Base-by-base conservation (phyloP, 31 red algal genomes). In the Porphyra umbilicalis region DNA sequence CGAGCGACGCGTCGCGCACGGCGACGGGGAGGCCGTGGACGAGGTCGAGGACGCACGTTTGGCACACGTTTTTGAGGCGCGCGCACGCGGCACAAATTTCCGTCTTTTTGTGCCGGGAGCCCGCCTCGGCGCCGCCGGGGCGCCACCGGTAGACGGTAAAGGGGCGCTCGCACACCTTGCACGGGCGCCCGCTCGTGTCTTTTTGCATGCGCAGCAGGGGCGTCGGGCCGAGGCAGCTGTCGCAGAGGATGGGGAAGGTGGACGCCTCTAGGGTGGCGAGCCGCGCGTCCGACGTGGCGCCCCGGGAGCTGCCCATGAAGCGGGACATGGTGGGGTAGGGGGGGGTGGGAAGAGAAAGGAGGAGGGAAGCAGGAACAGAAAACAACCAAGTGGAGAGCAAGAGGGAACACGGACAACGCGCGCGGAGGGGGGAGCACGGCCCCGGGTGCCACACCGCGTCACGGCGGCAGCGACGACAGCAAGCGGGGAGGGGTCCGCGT, bases 11-110 rank as follows among this genome's bases (percentile, higher is more conserved):
- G 90, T 97, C 94, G 36, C 94, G 84, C 9, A 97, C 94, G 76
- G 87, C 83, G 10, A 97, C 94, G 31, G 94, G 94, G 32, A 97
- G 88, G 30, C 91, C 87, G 71, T 86, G 92, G 39, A 89, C 57
- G 25, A 97, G 84, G 83, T 97, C 94, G 14, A 93, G 86, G 74
- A 97, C 35, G 82, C 94, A 97, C 38, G 91, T 93, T 83, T 97
- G 94, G 84, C 94, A 97, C n/a, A 97, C 90, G 82, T 97, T 92
- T 79, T 97, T 97, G 33, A 88, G 83, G 75, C 91, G 83, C 10
- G 94, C 90, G 85, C 94, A 97, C 8, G 88, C 85, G 37, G 87
- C 81, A 44, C 94, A 97, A 8, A 97, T 87, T 86, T 97, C 94
- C 39, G 91, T 93, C 87, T 97, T 97, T 77, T 97, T 97, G 76